These are phyloP conservation scores for Pyrenophora tritici-repentis DNA, from an alignment of 2,329 filamentous ascomycete species.

Conservation along the genomic window DNA sequence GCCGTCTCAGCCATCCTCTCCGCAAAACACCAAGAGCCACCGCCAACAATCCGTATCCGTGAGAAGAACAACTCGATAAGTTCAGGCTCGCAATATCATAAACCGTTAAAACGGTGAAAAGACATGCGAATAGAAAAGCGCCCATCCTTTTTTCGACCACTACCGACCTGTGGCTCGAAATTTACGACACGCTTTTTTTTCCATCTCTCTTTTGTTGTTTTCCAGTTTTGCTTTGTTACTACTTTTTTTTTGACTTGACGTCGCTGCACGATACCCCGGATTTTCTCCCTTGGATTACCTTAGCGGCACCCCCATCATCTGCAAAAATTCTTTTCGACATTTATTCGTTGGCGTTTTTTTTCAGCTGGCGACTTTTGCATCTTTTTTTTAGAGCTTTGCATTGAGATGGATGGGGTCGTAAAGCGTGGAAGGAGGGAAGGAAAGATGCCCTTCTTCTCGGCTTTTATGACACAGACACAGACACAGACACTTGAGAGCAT, in stretches of 20 bases:
- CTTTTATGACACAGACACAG: too few species aligned
- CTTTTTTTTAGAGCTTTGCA: too few species aligned
- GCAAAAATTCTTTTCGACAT: constrained; percentile 3
- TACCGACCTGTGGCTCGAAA: too few species aligned
- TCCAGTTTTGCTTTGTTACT: too few species aligned
- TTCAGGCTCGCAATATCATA: constrained; percentile 24
- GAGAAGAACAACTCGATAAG: constrained; percentile 35
- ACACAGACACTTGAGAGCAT: too few species aligned
- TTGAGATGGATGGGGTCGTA: too few species aligned
- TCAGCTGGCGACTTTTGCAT: not conserved
- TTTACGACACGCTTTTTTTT: too few species aligned
- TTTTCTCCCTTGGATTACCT: constrained; percentile 21
- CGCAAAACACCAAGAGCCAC: constrained; percentile 29
- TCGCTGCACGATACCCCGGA: constrained; percentile 36
- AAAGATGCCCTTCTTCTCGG: too few species aligned
- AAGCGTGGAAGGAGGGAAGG: too few species aligned
- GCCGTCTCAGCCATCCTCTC: constrained; percentile 37
- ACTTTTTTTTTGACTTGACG: constrained; percentile 17
- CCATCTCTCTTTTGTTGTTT: constrained; percentile 1
- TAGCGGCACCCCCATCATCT: constrained; percentile 20
- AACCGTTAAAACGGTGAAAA: constrained; percentile 23
- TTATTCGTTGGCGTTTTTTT: constrained; percentile 3
- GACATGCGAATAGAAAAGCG: not conserved
- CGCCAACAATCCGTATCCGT: constrained; percentile 31
- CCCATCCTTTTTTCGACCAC: not conserved